Conservation (phyloP, 2,329 filamentous ascomycete species). For the Aspergillus pseudotamarii region DNA sequence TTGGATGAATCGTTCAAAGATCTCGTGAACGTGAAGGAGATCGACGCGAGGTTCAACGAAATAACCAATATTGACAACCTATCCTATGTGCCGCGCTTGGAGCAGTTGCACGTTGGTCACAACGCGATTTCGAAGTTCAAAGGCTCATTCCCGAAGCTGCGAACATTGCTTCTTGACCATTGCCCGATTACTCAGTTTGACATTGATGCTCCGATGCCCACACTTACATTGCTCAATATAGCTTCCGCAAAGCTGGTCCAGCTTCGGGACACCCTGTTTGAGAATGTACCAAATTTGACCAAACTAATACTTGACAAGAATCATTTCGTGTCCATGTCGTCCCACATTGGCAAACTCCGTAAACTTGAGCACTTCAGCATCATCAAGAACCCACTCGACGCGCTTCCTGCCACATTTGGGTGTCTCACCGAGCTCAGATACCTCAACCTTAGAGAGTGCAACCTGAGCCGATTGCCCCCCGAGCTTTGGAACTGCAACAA, state of each 20-base stretch:
- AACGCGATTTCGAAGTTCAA: slow-evolving; percentile 89
- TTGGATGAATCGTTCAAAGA: slow-evolving; percentile 73
- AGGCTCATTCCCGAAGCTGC: slow-evolving; percentile 82
- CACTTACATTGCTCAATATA: slow-evolving; percentile 82
- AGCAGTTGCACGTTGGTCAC: slow-evolving; percentile 87
- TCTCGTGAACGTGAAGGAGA: slow-evolving; percentile 78
- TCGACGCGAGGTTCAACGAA: slow-evolving; percentile 92
- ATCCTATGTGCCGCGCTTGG: slow-evolving; percentile 79
- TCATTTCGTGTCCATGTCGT: slow-evolving; percentile 87
- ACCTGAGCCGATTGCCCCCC: slow-evolving; percentile 81
- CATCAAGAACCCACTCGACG: slow-evolving; percentile 83
- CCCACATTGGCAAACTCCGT: slow-evolving; percentile 79
- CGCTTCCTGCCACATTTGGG: slow-evolving; percentile 84
- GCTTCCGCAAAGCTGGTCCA: slow-evolving; percentile 89
- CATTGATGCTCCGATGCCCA: slow-evolving; percentile 73
- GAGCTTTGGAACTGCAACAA: slow-evolving; percentile 96
- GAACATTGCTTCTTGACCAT: slow-evolving; percentile 85
- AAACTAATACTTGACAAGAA: slow-evolving; percentile 92
- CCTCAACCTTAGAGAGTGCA: slow-evolving; percentile 90
- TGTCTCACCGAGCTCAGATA: slow-evolving; percentile 81
- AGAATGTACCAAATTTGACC: slow-evolving; percentile 82
- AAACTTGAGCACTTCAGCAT: slow-evolving; percentile 91
- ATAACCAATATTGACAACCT: slow-evolving; percentile 88
- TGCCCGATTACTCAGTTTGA: slow-evolving; percentile 96
- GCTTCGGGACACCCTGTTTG: slow-evolving; percentile 82